These are phyloP conservation scores for Corinectria fuckeliana DNA, from an alignment of 2,329 filamentous ascomycete genomes.

Conservation along the genomic window DNA sequence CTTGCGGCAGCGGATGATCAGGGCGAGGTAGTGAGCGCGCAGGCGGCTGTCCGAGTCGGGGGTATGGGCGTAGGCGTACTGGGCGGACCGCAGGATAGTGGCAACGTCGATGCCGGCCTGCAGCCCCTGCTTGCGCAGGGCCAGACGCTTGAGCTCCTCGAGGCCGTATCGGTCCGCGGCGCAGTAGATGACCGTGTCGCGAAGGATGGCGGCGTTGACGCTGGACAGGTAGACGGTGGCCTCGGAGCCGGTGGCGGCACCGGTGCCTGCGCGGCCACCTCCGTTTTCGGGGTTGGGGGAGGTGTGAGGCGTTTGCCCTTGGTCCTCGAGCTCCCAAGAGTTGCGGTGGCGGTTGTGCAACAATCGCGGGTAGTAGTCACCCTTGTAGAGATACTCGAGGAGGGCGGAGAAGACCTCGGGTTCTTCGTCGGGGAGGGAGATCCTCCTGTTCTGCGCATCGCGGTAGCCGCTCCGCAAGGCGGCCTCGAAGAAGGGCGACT, in stretches of 20 bases:
- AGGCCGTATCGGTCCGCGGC: conserved; percentile 89
- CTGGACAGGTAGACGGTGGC: conserved; percentile 73
- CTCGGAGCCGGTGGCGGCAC: conserved; percentile 54
- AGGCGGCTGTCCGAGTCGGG: conserved; percentile 90
- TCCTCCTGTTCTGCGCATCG: conserved; percentile 78
- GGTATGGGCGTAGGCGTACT: conserved; percentile 95
- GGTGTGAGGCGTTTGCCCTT: conserved; percentile 49
- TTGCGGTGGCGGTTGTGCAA: conserved; percentile 84
- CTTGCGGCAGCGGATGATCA: conserved; percentile 96
- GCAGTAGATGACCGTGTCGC: conserved; percentile 95
- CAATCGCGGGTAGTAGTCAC: conserved; percentile 91
- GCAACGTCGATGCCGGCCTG: conserved; percentile 91
- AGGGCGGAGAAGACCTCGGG: conserved; percentile 92
- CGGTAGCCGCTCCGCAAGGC: conserved; percentile 75
- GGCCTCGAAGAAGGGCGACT: conserved; percentile 83
- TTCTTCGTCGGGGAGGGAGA: conserved; percentile 77
- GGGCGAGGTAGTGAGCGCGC: conserved; percentile 94
- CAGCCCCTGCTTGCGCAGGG: conserved; percentile 92
- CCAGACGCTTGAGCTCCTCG: conserved; percentile 89
- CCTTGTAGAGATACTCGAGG: conserved; percentile 97
- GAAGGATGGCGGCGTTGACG: conserved; percentile 78
- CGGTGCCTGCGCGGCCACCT: conserved; percentile 54
- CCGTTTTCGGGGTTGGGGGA: conserved; percentile 59
- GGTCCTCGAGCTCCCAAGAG: conserved; percentile 88
- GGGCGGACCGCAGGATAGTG: conserved; percentile 88